These are phyloP conservation scores for Saksenaea oblongispora DNA, from an alignment of 371 early-diverging fungal genomes.

Conservation along the genomic window DNA sequence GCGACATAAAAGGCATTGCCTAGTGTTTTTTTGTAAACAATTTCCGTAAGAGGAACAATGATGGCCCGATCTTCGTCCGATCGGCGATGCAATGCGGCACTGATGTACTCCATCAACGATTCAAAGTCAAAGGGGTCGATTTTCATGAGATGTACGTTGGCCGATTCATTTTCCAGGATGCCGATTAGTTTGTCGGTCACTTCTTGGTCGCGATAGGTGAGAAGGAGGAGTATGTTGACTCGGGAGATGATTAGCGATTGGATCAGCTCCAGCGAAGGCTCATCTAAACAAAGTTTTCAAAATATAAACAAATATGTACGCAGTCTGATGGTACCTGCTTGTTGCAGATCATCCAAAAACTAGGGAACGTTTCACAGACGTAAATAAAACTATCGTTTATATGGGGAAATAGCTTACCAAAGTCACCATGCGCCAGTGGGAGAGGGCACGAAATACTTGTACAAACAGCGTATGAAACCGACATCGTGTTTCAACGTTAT, in stretches of 20 bases:
- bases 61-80: slow-evolving; percentile 17
- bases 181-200: slow-evolving; percentile 14
- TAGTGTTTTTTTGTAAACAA: slow-evolving; percentile 34
- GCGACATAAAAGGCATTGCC: slow-evolving; percentile 47
- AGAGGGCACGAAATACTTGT: slow-evolving; percentile 40
- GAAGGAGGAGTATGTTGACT: slow-evolving; percentile 31
- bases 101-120: slow-evolving; percentile 36
- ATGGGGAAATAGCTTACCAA: slow-evolving; percentile 24
- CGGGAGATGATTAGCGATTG: slow-evolving; percentile 34
- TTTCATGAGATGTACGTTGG: slow-evolving; percentile 26
- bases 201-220: slow-evolving; percentile 43
- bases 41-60: slow-evolving; percentile 31
- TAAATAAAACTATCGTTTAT: neutral
- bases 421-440: slow-evolving; percentile 50
- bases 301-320: no score
- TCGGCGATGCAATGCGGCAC: slow-evolving; percentile 38
- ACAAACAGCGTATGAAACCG: slow-evolving; percentile 45
- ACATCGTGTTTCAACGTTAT: slow-evolving; percentile 39
- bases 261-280: slow-evolving; percentile 43
- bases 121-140: slow-evolving; percentile 36
- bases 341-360: slow-evolving; percentile 51
- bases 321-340: slow-evolving; percentile 25
- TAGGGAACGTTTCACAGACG: neutral
- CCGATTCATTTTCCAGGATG: slow-evolving; percentile 27
- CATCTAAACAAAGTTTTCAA: slow-evolving; percentile 20